Percentiles rank a stretch among this genome's conserved stretches.
phyloP scores from a whole-genome alignment of 1,139 yeast species.

The Debaryomyces nepalensis region DNA sequence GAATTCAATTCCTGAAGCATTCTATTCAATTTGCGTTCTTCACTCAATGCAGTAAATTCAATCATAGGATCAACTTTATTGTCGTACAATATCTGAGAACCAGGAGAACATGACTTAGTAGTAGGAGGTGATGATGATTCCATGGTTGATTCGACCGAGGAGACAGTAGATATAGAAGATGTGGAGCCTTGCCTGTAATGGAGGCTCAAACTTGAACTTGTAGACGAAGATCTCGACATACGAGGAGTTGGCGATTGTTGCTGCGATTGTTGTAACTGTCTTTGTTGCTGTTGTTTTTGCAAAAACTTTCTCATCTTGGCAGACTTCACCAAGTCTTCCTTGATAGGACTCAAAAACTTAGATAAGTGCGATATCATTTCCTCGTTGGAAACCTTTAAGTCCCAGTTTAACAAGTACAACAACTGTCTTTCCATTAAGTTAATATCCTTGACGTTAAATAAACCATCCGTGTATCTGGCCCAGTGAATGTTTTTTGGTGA shows the following conservation, averaged over 20 bases:
- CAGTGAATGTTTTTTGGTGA: slow-evolving; percentile 79
- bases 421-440: slow-evolving; percentile 83
- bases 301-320: slow-evolving; percentile 43
- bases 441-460: slow-evolving; percentile 68
- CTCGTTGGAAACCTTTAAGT: slow-evolving; percentile 56
- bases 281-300: slow-evolving; percentile 28
- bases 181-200: slow-evolving; percentile 38
- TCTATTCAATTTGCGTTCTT: slow-evolving; percentile 44
- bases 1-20: slow-evolving; percentile 20
- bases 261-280: slow-evolving; percentile 18
- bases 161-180: slow-evolving; percentile 29
- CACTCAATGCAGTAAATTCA: slow-evolving; percentile 47
- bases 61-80: slow-evolving; percentile 42
- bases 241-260: slow-evolving; percentile 14
- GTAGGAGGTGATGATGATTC: slow-evolving; percentile 19
- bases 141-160: slow-evolving; percentile 20
- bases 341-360: slow-evolving; percentile 66
- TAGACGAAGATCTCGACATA: slow-evolving; percentile 20
- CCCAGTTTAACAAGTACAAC: slow-evolving; percentile 71
- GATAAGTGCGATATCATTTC: slow-evolving; percentile 56
- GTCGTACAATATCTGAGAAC: slow-evolving; percentile 5
- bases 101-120: slow-evolving; percentile 10
- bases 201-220: slow-evolving; percentile 16
- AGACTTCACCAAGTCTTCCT: slow-evolving; percentile 53
- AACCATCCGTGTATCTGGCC: slow-evolving; percentile 77